Base-by-base conservation (phyloP, 176 grass and related monocot genomes). In the Hsuehochloa calcarea region DNA sequence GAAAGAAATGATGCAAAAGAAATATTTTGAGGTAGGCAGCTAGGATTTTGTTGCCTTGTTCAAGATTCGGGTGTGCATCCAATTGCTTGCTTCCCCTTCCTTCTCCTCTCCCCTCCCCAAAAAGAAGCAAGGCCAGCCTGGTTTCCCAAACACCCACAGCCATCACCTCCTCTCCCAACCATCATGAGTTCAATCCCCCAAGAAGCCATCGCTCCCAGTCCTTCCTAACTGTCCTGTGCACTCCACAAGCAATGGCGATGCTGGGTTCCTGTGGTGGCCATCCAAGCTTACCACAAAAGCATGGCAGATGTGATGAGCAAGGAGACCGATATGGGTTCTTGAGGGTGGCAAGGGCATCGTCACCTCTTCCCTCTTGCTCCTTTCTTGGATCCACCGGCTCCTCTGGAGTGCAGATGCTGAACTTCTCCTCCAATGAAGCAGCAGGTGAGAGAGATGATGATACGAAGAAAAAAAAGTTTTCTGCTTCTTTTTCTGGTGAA, bases 341-440 rank as follows among this genome's bases (percentile, higher is more conserved):
- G 22, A 55, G 23, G 15, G 40, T 46, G 8, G 29, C 39, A 56
- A 72, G 44, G 75, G 68, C 66, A n/a, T 44, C 16, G n/a, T 45
- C 44, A 16, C 35, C 43, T 39, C 49, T 17, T 22, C 7, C 72
- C 0, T 80, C 81, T 45, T 84, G 44, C 51, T 81, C 70, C 4
- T 76, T 85, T 63, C 52, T 76, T 69, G 82, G 82, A 85, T 76
- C 82, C 77, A 68, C 62, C 11, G n/a, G 63, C 82, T 85, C 78
- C 20, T 51, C 60, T 20, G 77, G 82, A 6, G 22, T 29, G 50
- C 82, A 60, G 87, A 85, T 89, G 87, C 61, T 89, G 15, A 85
- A 77, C 77, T 89, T 89, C 82, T 89, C 78, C 49, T 74, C 76
- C 76, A 85, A 68, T 61, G 70, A 50, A 35, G 70, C 60, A 49